A percentile compares a stretch with the other conserved stretches of the same genome.
Evolutionary conservation across 164 flowering plant species (phyloP).

Genomic region (Houttuynia cordata): DNA sequence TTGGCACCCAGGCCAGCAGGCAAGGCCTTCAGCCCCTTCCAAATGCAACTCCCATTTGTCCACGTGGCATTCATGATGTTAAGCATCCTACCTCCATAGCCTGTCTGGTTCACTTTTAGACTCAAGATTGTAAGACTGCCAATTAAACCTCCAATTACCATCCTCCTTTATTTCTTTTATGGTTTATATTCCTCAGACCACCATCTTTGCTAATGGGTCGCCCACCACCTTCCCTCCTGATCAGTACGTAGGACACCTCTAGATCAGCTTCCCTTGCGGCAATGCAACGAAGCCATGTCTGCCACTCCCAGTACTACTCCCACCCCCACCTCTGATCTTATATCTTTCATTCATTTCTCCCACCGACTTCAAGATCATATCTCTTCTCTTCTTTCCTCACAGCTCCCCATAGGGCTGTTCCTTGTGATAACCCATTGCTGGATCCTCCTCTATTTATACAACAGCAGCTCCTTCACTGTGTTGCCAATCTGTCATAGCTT

Average conservation of each 20-base stretch:
- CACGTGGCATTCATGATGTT: background rate
- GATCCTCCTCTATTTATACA: conserved; percentile 19
- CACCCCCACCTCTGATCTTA: background rate
- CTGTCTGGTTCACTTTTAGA: conserved; percentile 2
- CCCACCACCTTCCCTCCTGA: conserved; percentile 5
- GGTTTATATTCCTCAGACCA: conserved; percentile 1
- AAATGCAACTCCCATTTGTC: background rate
- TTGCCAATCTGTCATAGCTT: conserved; percentile 8
- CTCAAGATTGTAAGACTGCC: background rate
- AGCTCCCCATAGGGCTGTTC: background rate
- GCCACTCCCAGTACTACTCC: conserved; percentile 39
- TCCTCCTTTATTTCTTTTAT: background rate
- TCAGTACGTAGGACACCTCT: background rate
- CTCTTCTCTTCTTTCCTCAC: no score
- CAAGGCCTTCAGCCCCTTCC: background rate
- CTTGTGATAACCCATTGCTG: conserved; percentile 5
- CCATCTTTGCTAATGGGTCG: conserved; percentile 10
- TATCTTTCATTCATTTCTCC: no score
- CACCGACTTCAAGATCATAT: no score
- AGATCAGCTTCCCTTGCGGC: conserved; percentile 15
- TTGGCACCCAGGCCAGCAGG: background rate
- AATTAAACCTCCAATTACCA: background rate
- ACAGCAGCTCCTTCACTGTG: conserved; percentile 2
- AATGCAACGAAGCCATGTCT: conserved; percentile 31
- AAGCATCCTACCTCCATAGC: background rate